Evolutionary conservation across 768 basidiomycete genomes (phyloP).

Genomic region (Sporobolomyces phaffii): DNA sequence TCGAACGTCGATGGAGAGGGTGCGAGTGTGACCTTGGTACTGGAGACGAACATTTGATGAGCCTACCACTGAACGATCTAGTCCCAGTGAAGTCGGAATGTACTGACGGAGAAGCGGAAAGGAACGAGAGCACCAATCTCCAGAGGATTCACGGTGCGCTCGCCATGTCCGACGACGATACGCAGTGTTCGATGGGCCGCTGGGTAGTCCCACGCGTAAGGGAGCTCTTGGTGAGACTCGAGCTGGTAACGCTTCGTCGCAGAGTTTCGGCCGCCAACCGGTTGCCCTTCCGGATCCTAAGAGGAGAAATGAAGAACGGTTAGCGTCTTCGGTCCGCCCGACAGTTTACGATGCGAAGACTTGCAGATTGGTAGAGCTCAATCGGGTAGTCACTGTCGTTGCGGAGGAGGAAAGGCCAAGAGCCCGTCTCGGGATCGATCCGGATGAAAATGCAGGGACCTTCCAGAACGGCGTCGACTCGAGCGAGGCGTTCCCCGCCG

Average conservation of each 20-base stretch:
- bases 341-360: too few species aligned
- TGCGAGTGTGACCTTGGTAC: conserved; percentile 50
- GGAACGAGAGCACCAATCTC: conserved; percentile 90
- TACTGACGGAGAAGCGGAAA: conserved; percentile 70
- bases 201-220: conserved; percentile 92
- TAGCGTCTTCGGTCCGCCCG: too few species aligned
- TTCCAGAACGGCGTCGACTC: conserved; percentile 71
- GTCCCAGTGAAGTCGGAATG: conserved; percentile 41
- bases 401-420: conserved; percentile 85
- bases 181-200: conserved; percentile 72
- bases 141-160: conserved; percentile 75
- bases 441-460: conserved; percentile 85
- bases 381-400: conserved; percentile 74
- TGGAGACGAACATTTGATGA: conserved; percentile 34
- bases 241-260: conserved; percentile 54
- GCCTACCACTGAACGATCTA: too few species aligned
- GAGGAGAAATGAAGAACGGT: neutral
- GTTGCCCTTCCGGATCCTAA: conserved; percentile 36
- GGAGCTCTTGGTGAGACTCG: conserved; percentile 53
- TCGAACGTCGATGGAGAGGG: conserved; percentile 81
- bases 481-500: conserved; percentile 55
- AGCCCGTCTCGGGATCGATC: conserved; percentile 59
- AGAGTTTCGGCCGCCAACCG: neutral
- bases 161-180: conserved; percentile 58
- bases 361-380: conserved; percentile 68